phyloP scores from a whole-genome alignment of 140 eudicot species.

The Anethum foeniculum region DNA sequence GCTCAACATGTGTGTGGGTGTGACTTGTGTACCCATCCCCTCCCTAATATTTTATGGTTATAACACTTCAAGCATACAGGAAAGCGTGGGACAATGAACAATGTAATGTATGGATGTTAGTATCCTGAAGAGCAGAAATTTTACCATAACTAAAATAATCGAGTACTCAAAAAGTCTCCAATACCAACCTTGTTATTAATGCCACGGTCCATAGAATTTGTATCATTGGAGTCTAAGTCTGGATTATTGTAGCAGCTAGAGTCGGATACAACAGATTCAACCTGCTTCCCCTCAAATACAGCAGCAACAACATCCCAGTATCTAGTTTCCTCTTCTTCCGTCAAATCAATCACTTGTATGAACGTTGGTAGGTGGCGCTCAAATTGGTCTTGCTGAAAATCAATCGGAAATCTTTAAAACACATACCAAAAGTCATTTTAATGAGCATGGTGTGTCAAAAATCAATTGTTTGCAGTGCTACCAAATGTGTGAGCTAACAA shows the following conservation, averaged over 20 bases:
- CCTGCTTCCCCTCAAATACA: conserved; percentile 74
- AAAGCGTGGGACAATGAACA: no score
- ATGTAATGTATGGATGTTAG: no score
- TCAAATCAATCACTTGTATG: conserved; percentile 77
- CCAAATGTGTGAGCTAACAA: no score
- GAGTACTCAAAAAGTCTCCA: neutral
- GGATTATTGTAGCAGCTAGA: conserved; percentile 30
- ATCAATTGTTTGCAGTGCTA: neutral
- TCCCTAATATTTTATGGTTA: no score
- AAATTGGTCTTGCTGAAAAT: conserved; percentile 88
- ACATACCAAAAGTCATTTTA: neutral
- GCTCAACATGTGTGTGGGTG: no score
- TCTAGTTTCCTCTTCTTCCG: conserved; percentile 65
- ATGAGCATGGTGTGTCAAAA: neutral
- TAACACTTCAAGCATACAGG: no score
- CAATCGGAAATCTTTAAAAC: neutral
- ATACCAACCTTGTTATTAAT: conserved; percentile 68
- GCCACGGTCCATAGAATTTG: conserved; percentile 51
- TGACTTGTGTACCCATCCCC: no score
- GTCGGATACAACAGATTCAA: conserved; percentile 32
- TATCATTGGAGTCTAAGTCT: conserved; percentile 18
- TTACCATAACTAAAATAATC: neutral
- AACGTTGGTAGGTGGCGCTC: conserved; percentile 82
- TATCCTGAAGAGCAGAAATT: neutral
- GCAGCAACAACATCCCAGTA: conserved; percentile 81